Evolutionary conservation across 2,329 filamentous ascomycete genomes (phyloP).

Genomic region (Botrytis elliptica): DNA sequence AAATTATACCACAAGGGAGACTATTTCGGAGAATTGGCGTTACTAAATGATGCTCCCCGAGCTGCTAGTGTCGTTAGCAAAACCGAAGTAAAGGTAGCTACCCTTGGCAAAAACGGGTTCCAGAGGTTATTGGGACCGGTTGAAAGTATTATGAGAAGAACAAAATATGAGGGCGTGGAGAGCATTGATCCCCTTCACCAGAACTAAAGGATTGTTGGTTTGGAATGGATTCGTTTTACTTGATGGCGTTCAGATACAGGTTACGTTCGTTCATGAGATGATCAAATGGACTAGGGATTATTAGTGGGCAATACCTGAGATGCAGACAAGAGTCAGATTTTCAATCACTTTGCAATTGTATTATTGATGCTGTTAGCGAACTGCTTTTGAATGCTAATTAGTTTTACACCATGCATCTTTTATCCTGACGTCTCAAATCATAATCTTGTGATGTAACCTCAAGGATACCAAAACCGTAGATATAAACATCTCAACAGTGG

Average conservation of each 20-base stretch:
- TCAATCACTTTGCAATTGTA: slow-evolving; percentile 24
- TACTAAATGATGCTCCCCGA: slow-evolving; percentile 90
- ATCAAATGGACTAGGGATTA: slow-evolving; percentile 30
- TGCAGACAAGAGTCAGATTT: slow-evolving; percentile 27
- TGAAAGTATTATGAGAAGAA: slow-evolving; percentile 86
- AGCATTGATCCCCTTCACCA: slow-evolving; percentile 64
- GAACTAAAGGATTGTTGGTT: slow-evolving; percentile 28
- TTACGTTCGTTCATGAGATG: slow-evolving; percentile 37
- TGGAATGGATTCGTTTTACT: slow-evolving; percentile 26
- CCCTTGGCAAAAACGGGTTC: slow-evolving; percentile 89
- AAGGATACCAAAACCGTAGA: neutral
- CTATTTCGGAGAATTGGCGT: slow-evolving; percentile 93
- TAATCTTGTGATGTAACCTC: neutral
- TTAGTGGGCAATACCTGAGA: slow-evolving; percentile 35
- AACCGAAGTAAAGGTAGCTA: slow-evolving; percentile 89
- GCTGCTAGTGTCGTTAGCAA: slow-evolving; percentile 83
- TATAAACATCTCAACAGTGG: neutral
- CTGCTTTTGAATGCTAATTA: slow-evolving; percentile 20
- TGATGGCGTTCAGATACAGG: slow-evolving; percentile 36
- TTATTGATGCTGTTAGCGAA: slow-evolving; percentile 16
- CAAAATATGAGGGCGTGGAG: slow-evolving; percentile 61
- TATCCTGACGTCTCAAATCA: neutral
- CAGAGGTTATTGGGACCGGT: slow-evolving; percentile 90
- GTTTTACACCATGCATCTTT: slow-evolving; percentile 13
- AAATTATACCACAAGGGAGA: slow-evolving; percentile 87